Evolutionary conservation across 2,329 filamentous ascomycete genomes (phyloP).

Genomic region (Diaporthe sp.): DNA sequence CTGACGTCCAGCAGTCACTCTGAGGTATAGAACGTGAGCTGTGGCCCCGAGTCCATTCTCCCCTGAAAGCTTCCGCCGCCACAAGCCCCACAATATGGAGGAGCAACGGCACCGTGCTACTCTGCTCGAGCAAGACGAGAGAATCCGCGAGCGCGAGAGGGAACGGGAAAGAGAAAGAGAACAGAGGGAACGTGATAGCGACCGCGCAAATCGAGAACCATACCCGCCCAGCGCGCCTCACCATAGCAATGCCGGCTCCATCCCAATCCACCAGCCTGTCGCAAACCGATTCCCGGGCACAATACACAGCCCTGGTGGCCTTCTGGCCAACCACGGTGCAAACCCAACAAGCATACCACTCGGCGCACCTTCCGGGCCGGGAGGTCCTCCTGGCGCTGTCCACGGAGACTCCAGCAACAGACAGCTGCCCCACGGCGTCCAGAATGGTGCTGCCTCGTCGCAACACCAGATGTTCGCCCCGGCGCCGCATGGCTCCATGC

Average conservation of each 20-base stretch:
- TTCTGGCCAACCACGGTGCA: conserved; percentile 80
- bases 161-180: conserved; percentile 77
- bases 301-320: conserved; percentile 92
- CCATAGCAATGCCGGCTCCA: conserved; percentile 88
- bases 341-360: conserved; percentile 66
- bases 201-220: conserved; percentile 64
- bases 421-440: conserved; percentile 64
- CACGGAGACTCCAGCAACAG: conserved; percentile 65
- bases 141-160: conserved; percentile 64
- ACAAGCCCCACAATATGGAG: conserved; percentile 61
- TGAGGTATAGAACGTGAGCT: conserved; percentile 33
- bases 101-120: conserved; percentile 59
- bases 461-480: conserved; percentile 71
- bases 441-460: conserved; percentile 58
- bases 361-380: conserved; percentile 64
- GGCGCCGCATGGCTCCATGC: conserved; percentile 63
- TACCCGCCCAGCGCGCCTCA: conserved; percentile 78
- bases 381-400: conserved; percentile 66
- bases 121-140: conserved; percentile 62
- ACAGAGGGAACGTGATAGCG: conserved; percentile 67
- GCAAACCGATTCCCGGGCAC: conserved; percentile 83
- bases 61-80: conserved; percentile 58
- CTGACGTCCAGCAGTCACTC: conserved; percentile 35
- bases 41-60: conserved; percentile 29
- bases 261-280: conserved; percentile 94